These are phyloP conservation scores for Calocybe cyanea DNA, from an alignment of 768 basidiomycete genomes.

Conservation along the genomic window DNA sequence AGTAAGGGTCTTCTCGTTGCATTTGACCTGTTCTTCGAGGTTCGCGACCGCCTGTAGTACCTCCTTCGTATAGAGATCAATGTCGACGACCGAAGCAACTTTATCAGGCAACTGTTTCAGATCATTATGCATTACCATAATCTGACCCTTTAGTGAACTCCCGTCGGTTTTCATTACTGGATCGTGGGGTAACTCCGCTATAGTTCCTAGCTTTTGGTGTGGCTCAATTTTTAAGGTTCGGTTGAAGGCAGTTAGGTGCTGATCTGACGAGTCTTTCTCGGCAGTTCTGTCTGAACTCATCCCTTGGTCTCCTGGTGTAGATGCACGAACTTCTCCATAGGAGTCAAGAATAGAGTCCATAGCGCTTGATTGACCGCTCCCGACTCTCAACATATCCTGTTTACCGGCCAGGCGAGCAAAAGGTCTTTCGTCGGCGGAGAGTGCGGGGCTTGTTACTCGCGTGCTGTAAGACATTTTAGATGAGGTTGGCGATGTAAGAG, in stretches of 20 bases:
- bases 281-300: background rate
- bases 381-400: constrained; percentile 5
- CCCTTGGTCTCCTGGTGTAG: background rate
- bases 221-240: background rate
- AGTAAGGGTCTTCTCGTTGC: constrained; percentile 7
- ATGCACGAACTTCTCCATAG: constrained; percentile 11
- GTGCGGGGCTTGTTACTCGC: constrained; percentile 11
- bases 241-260: too few relatives aligned
- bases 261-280: background rate
- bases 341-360: constrained; percentile 24
- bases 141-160: constrained; percentile 7
- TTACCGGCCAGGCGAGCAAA: background rate
- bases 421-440: background rate
- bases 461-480: constrained; percentile 10
- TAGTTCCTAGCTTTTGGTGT: constrained; percentile 1
- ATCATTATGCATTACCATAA: constrained; percentile 12
- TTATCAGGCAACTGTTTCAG: constrained; percentile 11
- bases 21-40: constrained; percentile 10
- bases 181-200: constrained; percentile 10
- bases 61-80: background rate
- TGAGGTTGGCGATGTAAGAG: constrained; percentile 8
- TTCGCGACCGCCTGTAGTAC: constrained; percentile 11
- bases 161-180: too few relatives aligned
- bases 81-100: constrained; percentile 7
- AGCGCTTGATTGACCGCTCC: constrained; percentile 13